phyloP scores from a whole-genome alignment of 805 yeast species.

The Kodamaea kaohsiungensis region DNA sequence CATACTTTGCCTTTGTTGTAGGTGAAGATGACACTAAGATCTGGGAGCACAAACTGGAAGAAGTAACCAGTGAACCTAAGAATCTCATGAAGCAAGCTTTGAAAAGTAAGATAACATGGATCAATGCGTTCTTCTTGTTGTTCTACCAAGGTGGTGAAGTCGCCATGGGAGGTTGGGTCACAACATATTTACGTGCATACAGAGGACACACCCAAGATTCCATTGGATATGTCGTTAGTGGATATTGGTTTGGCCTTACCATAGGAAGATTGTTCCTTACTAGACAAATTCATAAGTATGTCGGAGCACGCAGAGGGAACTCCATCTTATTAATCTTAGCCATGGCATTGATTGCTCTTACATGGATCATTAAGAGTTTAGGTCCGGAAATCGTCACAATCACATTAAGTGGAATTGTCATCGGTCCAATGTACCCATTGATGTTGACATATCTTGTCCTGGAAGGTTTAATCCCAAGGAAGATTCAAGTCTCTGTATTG shows the following conservation, averaged over 20 bases:
- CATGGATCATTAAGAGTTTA: constrained; percentile 18
- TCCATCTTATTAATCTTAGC: constrained; percentile 13
- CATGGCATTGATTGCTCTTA: constrained; percentile 15
- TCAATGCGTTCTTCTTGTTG: constrained; percentile 18
- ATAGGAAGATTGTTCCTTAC: constrained; percentile 21
- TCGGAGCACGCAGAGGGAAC: constrained; percentile 20
- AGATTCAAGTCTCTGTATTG: constrained; percentile 50
- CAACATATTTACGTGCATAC: constrained; percentile 23
- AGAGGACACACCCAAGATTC: constrained; percentile 16
- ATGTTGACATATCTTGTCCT: constrained; percentile 46
- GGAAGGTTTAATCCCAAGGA: constrained; percentile 44
- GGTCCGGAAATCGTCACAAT: constrained; percentile 19
- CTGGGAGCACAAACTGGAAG: constrained; percentile 11
- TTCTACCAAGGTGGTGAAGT: constrained; percentile 25
- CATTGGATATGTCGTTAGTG: constrained; percentile 24
- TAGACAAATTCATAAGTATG: constrained; percentile 15
- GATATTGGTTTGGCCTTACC: constrained; percentile 28
- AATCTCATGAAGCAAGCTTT: constrained; percentile 16
- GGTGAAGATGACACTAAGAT: constrained; percentile 18
- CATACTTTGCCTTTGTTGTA: constrained; percentile 14
- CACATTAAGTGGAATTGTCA: constrained; percentile 18
- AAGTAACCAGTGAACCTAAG: constrained; percentile 1
- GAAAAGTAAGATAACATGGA: constrained; percentile 20
- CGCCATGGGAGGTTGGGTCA: constrained; percentile 26
- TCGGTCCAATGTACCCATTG: constrained; percentile 66